Conservation (phyloP, 164 flowering plant genomes). For the Nymphaea thermarum region DNA sequence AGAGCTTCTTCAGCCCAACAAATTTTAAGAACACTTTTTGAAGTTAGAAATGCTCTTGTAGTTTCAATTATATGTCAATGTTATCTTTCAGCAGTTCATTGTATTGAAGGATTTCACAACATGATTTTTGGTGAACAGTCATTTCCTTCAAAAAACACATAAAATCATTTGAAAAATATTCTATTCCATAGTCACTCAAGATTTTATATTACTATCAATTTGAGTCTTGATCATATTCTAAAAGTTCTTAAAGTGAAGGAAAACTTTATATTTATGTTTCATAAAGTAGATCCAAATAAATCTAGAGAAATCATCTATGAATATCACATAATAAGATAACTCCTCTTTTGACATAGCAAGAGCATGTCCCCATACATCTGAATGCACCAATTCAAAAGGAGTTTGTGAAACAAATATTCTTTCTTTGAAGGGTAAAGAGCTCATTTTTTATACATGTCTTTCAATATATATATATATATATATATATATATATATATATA, state of each 20-base stretch:
- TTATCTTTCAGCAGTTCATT: too few relatives aligned
- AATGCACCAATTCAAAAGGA: constrained; percentile 1
- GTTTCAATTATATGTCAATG: too few relatives aligned
- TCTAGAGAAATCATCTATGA: not conserved
- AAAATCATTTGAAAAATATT: too few relatives aligned
- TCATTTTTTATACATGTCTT: not conserved
- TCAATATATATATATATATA: too few relatives aligned
- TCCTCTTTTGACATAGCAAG: not conserved
- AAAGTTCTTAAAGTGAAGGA: not conserved
- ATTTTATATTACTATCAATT: not conserved
- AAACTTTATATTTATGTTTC: not conserved
- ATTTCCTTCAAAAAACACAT: too few relatives aligned
- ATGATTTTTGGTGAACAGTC: too few relatives aligned
- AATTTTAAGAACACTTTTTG: too few relatives aligned
- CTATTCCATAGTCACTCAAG: too few relatives aligned
- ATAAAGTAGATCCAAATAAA: not conserved
- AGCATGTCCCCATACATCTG: not conserved
- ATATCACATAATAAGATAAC: not conserved
- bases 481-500: too few relatives aligned
- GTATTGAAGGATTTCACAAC: too few relatives aligned
- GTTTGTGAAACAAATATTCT: not conserved
- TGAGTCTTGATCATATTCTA: not conserved
- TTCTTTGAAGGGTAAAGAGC: not conserved
- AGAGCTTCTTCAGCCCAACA: too few relatives aligned
- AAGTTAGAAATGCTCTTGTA: too few relatives aligned